A percentile compares a stretch with the other conserved stretches of the same genome.
These are phyloP conservation scores for Metschnikowia amazonensis DNA, from an alignment of 805 yeast genomes.

Conservation along the genomic window DNA sequence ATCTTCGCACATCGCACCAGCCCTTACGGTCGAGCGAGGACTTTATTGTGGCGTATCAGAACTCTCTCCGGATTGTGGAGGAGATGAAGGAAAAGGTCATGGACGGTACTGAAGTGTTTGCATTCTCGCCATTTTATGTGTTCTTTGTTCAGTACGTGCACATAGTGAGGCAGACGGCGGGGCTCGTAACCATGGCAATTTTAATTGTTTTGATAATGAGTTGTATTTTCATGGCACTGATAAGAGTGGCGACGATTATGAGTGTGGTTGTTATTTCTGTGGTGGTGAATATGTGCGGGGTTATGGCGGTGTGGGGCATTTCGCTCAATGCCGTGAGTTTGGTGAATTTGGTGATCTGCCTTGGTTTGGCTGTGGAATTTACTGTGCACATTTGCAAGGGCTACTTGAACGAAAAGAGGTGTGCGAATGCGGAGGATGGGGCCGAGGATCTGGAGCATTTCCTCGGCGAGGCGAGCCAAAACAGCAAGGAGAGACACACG, in stretches of 20 bases:
- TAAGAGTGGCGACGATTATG: constrained; percentile 54
- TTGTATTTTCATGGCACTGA: constrained; percentile 61
- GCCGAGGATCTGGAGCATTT: constrained; percentile 17
- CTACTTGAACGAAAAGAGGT: constrained; percentile 45
- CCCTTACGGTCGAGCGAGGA: constrained; percentile 82
- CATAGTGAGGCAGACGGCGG: constrained; percentile 56
- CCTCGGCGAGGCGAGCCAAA: constrained; percentile 11
- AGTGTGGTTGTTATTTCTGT: constrained; percentile 59
- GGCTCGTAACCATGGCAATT: constrained; percentile 51
- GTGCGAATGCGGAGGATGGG: constrained; percentile 10
- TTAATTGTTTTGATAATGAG: constrained; percentile 51
- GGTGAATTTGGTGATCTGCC: constrained; percentile 88
- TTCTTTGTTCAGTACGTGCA: constrained; percentile 85
- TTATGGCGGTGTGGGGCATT: constrained; percentile 70
- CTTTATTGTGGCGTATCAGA: constrained; percentile 74
- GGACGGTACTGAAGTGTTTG: constrained; percentile 56
- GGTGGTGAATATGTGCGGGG: constrained; percentile 70
- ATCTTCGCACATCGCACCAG: constrained; percentile 75
- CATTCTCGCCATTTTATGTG: constrained; percentile 90
- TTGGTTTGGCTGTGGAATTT: constrained; percentile 91
- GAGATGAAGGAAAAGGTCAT: constrained; percentile 43
- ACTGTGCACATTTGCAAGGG: constrained; percentile 84
- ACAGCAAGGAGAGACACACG: constrained; percentile 17
- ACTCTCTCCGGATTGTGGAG: constrained; percentile 61
- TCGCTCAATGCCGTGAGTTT: constrained; percentile 84